Conservation (phyloP, 495 filamentous ascomycete species). For the Xylaria bambusicola region DNA sequence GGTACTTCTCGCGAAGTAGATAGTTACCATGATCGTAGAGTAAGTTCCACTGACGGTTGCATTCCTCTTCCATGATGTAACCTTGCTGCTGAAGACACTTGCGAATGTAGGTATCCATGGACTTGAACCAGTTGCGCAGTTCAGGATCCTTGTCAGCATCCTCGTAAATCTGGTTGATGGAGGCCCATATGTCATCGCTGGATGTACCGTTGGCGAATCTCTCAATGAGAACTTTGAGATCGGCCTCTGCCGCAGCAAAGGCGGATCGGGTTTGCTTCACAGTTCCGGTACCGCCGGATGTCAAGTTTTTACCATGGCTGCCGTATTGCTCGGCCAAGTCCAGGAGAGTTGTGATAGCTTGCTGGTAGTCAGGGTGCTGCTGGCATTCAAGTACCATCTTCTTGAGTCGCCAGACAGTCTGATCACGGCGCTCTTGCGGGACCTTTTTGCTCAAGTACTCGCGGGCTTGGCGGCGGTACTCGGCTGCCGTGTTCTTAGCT, state of each 20-base stretch:
- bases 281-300: slow-evolving; percentile 62
- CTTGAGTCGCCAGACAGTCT: slow-evolving; percentile 90
- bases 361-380: slow-evolving; percentile 86
- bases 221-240: slow-evolving; percentile 87
- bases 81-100: slow-evolving; percentile 85
- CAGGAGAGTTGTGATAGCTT: slow-evolving; percentile 83
- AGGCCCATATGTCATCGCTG: slow-evolving; percentile 77
- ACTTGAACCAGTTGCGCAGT: slow-evolving; percentile 85
- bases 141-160: slow-evolving; percentile 90
- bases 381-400: slow-evolving; percentile 98
- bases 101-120: slow-evolving; percentile 74
- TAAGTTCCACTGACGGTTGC: slow-evolving; percentile 79
- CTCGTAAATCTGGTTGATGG: slow-evolving; percentile 84
- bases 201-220: slow-evolving; percentile 96
- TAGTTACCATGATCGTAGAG: slow-evolving; percentile 86
- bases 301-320: slow-evolving; percentile 66
- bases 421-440: slow-evolving; percentile 91
- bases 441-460: slow-evolving; percentile 81
- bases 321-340: slow-evolving; percentile 83
- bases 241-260: slow-evolving; percentile 70
- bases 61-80: slow-evolving; percentile 82
- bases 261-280: slow-evolving; percentile 70
- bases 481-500: slow-evolving; percentile 33
- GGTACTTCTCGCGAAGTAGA: slow-evolving; percentile 86
- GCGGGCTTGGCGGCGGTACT: slow-evolving; percentile 60